Base-by-base conservation (phyloP, 495 filamentous ascomycete genomes). In the Aspergillus ostianus region DNA sequence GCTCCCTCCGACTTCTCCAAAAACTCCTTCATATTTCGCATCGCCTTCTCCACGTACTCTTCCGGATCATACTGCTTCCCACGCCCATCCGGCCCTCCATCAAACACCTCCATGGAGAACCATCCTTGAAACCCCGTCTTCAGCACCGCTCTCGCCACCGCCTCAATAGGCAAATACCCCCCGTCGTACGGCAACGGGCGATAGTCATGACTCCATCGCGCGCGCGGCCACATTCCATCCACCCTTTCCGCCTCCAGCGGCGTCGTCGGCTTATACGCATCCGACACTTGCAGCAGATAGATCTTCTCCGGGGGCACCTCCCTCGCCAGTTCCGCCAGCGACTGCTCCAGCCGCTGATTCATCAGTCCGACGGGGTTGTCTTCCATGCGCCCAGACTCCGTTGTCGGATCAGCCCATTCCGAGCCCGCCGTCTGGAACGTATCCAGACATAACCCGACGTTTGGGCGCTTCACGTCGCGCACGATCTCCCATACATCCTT, bases 81-180 rank as follows among this genome's bases (percentile, higher is more conserved):
- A 50, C 82, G 81, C 0, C 84, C 82, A 46, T 84, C 75, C 13
- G 77, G 72, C 6, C 84, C 84, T 19, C 80, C 76, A 76, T 93
- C 88, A 75, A 93, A 93, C 8, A 91, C 83, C 74, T 93, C 90
- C 58, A 90, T 83, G 2, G 84, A 87, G 48, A 91, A 85, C 84
- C 86, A 91, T 0, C 86, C 86, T 53, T 82, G 72, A 53, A 88
- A 92, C 4, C 90, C 89, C 2, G 90, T 92, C 55, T 66, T 72
- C 44, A 92, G 67, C 17, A 93, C 88, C 10, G 87, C 89, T 56
- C 76, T 77, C 0, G 85, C 73, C 47, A 93, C 82, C 45, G 84
- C 79, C 55, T 85, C 71, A 51, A 91, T 82, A 2, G 89, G 90
- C 47, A 93, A 70, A 71, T 90, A 92, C 0, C 90, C 89, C 0